Evolutionary conservation across 257 asterid species (phyloP).

Genomic region (Schizonepeta tenuifolia): DNA sequence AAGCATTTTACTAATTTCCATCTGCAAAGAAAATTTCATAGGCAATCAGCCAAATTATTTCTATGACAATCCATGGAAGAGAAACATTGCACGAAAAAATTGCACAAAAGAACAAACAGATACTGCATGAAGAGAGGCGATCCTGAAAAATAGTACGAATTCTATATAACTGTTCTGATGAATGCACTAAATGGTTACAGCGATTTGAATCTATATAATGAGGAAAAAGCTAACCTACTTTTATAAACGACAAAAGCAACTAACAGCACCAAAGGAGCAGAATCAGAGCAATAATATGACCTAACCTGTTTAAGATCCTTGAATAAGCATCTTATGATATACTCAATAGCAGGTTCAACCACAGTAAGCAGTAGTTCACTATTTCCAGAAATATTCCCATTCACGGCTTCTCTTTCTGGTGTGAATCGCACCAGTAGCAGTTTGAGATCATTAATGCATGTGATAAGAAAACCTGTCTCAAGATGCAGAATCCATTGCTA

Average conservation of each 20-base stretch:
- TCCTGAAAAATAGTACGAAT: neutral
- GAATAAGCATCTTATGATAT: constrained; percentile 62
- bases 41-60: constrained; percentile 29
- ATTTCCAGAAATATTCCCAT: constrained; percentile 48
- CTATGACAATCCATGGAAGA: constrained; percentile 19
- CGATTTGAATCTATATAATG: neutral
- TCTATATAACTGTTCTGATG: neutral
- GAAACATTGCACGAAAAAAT: neutral
- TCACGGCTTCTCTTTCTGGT: constrained; percentile 43
- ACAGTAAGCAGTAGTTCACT: constrained; percentile 50
- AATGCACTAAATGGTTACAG: neutral
- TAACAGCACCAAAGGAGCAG: constrained; percentile 28
- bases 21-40: constrained; percentile 39
- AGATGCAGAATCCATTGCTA: constrained; percentile 37
- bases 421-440: constrained; percentile 47
- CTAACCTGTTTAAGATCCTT: constrained; percentile 71
- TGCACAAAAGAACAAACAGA: constrained; percentile 8
- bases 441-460: constrained; percentile 74
- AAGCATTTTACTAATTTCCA: constrained; percentile 55
- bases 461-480: constrained; percentile 66
- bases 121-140: neutral
- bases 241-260: constrained; percentile 10
- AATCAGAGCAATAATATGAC: constrained; percentile 21
- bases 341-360: constrained; percentile 80
- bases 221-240: constrained; percentile 2